phyloP scores from a whole-genome alignment of 2,329 filamentous ascomycete species.

The Bipolaris sorokiniana region DNA sequence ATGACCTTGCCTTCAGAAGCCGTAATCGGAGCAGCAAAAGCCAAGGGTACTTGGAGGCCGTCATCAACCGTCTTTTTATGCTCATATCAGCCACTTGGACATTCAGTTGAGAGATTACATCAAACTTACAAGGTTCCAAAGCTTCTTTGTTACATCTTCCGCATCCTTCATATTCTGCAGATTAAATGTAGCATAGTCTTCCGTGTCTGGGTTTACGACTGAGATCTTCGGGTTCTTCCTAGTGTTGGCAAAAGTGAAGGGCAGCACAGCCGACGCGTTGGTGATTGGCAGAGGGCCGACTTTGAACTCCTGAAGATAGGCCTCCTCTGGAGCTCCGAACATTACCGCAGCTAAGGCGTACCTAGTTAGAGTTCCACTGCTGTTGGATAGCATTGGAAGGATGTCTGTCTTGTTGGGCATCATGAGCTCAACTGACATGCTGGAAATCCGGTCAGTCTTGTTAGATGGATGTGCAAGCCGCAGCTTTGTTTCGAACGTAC shows the following conservation, averaged over 20 bases:
- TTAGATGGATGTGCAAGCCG: background rate
- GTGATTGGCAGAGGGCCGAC: constrained; percentile 1
- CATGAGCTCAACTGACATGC: constrained; percentile 3
- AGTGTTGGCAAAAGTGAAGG: constrained; percentile 2
- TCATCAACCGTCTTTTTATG: background rate
- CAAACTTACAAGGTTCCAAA: constrained; percentile 1
- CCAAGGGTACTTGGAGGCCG: background rate
- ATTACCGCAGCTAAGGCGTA: constrained; percentile 1
- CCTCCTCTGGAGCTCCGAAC: constrained; percentile 3
- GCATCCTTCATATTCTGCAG: constrained; percentile 1
- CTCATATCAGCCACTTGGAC: background rate
- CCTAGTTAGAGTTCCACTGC: background rate
- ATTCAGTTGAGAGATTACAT: background rate
- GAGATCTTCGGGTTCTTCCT: background rate
- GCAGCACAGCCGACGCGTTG: background rate
- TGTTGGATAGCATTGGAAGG: background rate
- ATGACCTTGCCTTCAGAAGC: background rate
- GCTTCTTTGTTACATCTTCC: background rate
- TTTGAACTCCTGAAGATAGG: constrained; percentile 2
- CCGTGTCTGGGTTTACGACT: background rate
- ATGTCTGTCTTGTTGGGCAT: constrained; percentile 1
- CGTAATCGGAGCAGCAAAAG: background rate
- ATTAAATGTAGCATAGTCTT: background rate
- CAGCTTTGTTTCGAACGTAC: background rate
- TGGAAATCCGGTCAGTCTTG: background rate